Conservation (phyloP, 2,329 filamentous ascomycete species). For the Pseudocercospora fijiensis region DNA sequence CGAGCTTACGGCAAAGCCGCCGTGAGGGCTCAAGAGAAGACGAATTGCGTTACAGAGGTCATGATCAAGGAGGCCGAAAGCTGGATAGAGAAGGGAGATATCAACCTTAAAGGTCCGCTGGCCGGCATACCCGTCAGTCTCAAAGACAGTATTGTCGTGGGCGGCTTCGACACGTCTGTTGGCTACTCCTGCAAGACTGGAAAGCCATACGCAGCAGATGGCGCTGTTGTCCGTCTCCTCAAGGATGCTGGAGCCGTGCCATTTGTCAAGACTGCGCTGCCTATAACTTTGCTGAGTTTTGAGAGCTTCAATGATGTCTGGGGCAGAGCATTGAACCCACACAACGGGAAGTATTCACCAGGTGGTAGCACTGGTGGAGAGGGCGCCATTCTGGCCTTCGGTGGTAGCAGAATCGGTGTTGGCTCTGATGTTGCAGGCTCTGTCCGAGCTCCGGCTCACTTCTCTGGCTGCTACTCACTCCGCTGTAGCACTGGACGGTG, state of each 20-base stretch:
- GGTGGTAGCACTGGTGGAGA: conserved; percentile 89
- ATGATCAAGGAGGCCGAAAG: conserved; percentile 74
- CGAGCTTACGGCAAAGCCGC: conserved; percentile 84
- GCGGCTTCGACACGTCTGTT: conserved; percentile 78
- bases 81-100: conserved; percentile 60
- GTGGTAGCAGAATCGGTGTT: conserved; percentile 80
- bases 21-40: conserved; percentile 76
- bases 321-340: conserved; percentile 79
- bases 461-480: conserved; percentile 82
- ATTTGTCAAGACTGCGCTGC: conserved; percentile 89
- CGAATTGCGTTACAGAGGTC: conserved; percentile 87
- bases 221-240: conserved; percentile 69
- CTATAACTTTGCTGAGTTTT: conserved; percentile 81
- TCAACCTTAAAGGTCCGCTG: conserved; percentile 76
- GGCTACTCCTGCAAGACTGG: conserved; percentile 73
- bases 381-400: conserved; percentile 74
- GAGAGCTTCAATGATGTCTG: conserved; percentile 79
- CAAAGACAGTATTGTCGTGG: conserved; percentile 74
- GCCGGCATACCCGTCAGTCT: conserved; percentile 84
- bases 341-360: conserved; percentile 79
- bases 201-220: conserved; percentile 67
- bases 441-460: conserved; percentile 82
- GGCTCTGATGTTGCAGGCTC: conserved; percentile 90
- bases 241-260: conserved; percentile 86
- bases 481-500: conserved; percentile 86